Base-by-base conservation (phyloP, 179 eudicot species). In the Kewa caespitosa region DNA sequence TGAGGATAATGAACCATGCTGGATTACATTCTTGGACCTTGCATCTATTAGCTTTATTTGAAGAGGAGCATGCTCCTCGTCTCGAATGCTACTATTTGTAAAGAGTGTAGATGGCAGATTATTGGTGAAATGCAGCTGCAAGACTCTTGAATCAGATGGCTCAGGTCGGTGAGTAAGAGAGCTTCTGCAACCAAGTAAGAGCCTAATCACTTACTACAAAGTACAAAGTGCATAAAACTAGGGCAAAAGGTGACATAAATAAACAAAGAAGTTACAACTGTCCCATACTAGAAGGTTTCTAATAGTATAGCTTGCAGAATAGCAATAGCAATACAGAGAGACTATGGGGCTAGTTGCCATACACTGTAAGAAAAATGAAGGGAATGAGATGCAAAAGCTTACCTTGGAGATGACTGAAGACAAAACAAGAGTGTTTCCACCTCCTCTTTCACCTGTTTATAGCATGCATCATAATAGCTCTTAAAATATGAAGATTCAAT, bases 11-110 rank as follows among this genome's bases (percentile, higher is more conserved):
- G 85, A 83, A 65, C 87, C 87, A 69, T 81, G 72, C 50, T 81
- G 37, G 46, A 92, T 71, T 34, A 77, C 63, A 25, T 75, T 64
- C 37, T 79, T 77, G 4, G 90, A 73, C 14, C 14, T 70, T 63
- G 88, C 83, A 75, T 94, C 97, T 50, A 79, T 46, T 48, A 94
- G 73, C 63, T 77, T 80, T 68, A 94, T 79, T 82, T 84, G 80
- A 48, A 94, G 65, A 30, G 85, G 75, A 55, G 75, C 61, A 43
- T 72, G 66, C 70, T 82, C 87, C 64, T 80, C 86, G 42, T 92
- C 81, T 76, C 75, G 81, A 46, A 94, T 72, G 73, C 74, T 85
- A 63, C 84, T 87, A 67, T 85, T 84, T 13, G 97, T 94, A 64
- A 87, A 94, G 32, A 89, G 72, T 2, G 79, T 84, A 32, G 82